A percentile compares a stretch with the other conserved stretches of the same genome.
Conservation (phyloP, 805 yeast species). For the Hanseniaspora hatyaiensis region DNA sequence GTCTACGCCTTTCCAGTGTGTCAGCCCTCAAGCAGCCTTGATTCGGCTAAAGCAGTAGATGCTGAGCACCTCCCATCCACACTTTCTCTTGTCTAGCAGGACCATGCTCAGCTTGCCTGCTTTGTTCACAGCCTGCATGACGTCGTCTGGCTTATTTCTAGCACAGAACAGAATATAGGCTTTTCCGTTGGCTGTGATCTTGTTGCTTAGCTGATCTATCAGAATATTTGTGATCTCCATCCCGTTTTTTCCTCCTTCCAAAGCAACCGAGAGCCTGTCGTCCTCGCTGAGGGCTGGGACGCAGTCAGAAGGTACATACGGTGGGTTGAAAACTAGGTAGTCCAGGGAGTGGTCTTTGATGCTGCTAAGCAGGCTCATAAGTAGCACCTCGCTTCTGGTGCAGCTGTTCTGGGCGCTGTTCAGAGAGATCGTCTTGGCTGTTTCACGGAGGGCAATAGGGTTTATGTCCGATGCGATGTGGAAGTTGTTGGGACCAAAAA, state of each 20-base stretch:
- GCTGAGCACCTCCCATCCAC: conserved; percentile 90
- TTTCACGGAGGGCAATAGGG: conserved; percentile 57
- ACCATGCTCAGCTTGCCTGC: conserved; percentile 42
- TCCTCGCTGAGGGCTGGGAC: conserved; percentile 48
- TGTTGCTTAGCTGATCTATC: conserved; percentile 40
- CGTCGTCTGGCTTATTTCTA: conserved; percentile 70
- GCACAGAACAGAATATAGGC: conserved; percentile 91
- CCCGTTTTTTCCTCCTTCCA: conserved; percentile 81
- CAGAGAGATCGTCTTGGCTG: conserved; percentile 33
- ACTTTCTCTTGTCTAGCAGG: conserved; percentile 55
- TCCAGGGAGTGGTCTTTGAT: conserved; percentile 45
- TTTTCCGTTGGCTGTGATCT: conserved; percentile 49
- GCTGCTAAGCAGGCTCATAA: conserved; percentile 46
- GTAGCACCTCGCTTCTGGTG: conserved; percentile 36
- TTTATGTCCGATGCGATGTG: conserved; percentile 69
- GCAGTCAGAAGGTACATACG: conserved; percentile 80
- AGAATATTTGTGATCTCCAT: conserved; percentile 72
- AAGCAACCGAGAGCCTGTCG: conserved; percentile 78
- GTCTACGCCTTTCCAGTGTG: no score
- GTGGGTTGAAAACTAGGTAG: conserved; percentile 80
- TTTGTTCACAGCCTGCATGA: conserved; percentile 33
- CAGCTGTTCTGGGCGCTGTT: conserved; percentile 24
- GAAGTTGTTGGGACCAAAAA: conserved; percentile 36
- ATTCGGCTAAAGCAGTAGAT: conserved; percentile 53
- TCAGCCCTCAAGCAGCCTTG: no score